These are phyloP conservation scores for Curvularia lunata DNA, from an alignment of 2,329 filamentous ascomycete genomes.

Conservation along the genomic window DNA sequence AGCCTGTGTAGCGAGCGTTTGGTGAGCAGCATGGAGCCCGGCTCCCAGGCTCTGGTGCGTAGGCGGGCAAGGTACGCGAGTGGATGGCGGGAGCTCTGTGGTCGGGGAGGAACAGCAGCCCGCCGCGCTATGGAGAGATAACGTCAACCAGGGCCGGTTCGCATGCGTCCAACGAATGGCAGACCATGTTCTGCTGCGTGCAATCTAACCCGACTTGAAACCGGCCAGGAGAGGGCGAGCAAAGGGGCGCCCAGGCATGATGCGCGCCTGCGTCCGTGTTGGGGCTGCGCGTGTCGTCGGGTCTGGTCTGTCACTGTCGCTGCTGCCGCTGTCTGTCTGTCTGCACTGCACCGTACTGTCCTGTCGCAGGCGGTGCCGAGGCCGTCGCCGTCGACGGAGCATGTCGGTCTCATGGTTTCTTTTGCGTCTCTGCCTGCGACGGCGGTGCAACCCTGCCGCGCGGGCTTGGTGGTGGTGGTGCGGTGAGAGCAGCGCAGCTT, in stretches of 20 bases:
- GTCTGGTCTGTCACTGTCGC: background rate
- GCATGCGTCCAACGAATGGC: conserved; percentile 34
- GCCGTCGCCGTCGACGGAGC: too few species aligned
- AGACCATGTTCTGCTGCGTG: conserved; percentile 30
- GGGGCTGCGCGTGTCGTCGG: background rate
- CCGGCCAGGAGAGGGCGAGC: conserved; percentile 28
- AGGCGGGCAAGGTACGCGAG: conserved; percentile 17
- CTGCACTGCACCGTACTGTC: too few species aligned
- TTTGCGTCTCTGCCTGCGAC: background rate
- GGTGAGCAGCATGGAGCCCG: conserved; percentile 16
- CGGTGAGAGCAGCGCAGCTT: conserved; percentile 21
- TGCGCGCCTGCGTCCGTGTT: conserved; percentile 16
- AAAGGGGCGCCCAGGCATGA: conserved; percentile 14
- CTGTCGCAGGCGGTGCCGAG: background rate
- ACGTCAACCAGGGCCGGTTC: conserved; percentile 29
- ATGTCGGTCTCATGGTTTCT: too few species aligned
- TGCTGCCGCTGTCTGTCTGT: too few species aligned
- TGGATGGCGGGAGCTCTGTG: conserved; percentile 17
- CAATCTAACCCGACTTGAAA: conserved; percentile 46
- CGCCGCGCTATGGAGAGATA: conserved; percentile 32
- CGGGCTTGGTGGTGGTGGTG: conserved; percentile 12
- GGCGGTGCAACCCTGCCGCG: conserved; percentile 6
- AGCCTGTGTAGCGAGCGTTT: conserved; percentile 12
- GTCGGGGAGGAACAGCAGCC: conserved; percentile 26
- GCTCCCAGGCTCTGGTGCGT: conserved; percentile 9